Conservation (phyloP, 352 stramenopile genomes). For the Phytophthora cryptogea region DNA sequence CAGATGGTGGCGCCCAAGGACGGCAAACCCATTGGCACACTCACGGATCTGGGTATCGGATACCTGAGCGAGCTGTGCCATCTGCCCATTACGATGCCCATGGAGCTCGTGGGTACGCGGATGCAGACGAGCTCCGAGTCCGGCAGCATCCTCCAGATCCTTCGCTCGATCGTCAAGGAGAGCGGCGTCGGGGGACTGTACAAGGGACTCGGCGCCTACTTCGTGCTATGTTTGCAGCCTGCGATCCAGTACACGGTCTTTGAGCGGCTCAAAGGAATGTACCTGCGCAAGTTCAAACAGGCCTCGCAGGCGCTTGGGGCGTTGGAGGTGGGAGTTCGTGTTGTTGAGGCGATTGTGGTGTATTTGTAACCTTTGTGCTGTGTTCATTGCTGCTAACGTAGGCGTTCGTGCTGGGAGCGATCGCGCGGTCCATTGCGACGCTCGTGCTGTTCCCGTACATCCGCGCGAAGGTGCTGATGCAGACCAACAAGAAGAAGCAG, state of each 20-base stretch:
- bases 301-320: slow-evolving; percentile 60
- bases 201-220: slow-evolving; percentile 91
- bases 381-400: slow-evolving; percentile 37
- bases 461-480: slow-evolving; percentile 95
- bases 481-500: slow-evolving; percentile 84
- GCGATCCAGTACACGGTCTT: slow-evolving; percentile 98
- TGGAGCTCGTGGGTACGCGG: slow-evolving; percentile 88
- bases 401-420: slow-evolving; percentile 94
- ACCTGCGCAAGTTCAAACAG: slow-evolving; percentile 66
- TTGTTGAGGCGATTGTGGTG: background rate
- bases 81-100: slow-evolving; percentile 82
- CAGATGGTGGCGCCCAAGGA: slow-evolving; percentile 65
- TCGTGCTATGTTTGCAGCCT: slow-evolving; percentile 96
- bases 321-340: slow-evolving; percentile 51
- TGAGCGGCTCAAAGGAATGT: slow-evolving; percentile 86
- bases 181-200: slow-evolving; percentile 78
- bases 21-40: slow-evolving; percentile 63
- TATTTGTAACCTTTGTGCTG: slow-evolving; percentile 1
- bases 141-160: slow-evolving; percentile 59
- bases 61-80: slow-evolving; percentile 86
- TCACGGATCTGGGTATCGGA: slow-evolving; percentile 75
- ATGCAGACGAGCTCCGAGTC: slow-evolving; percentile 73
- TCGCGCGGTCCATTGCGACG: slow-evolving; percentile 94
- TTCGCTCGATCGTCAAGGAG: slow-evolving; percentile 69
- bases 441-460: slow-evolving; percentile 97